Evolutionary conservation across 2,329 filamentous ascomycete genomes (phyloP).

Genomic region (Pseudogymnoascus sp.): DNA sequence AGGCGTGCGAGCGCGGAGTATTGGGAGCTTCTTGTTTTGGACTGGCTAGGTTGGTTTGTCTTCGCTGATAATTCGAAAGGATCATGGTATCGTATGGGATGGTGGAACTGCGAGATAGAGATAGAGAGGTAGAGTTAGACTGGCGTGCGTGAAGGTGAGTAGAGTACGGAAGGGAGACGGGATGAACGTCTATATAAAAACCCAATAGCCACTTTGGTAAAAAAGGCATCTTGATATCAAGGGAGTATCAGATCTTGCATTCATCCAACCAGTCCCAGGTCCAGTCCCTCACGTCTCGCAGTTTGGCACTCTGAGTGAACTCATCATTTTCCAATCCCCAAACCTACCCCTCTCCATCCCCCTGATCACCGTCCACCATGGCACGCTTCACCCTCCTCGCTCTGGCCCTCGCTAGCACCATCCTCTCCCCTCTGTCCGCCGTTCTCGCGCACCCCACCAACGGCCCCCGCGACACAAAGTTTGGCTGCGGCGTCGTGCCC

Average conservation of each 20-base stretch:
- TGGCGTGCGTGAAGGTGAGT: not conserved
- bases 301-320: not conserved
- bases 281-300: not conserved
- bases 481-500: constrained; percentile 17
- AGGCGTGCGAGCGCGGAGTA: not conserved
- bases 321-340: not conserved
- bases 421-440: constrained; percentile 8
- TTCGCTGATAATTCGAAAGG: not conserved
- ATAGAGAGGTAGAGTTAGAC: not conserved
- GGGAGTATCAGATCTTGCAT: not conserved
- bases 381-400: constrained; percentile 16
- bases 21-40: constrained; percentile 2
- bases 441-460: constrained; percentile 14
- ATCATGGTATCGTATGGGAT: not conserved
- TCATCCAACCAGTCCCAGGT: not conserved
- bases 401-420: constrained; percentile 13
- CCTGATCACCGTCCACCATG: not conserved
- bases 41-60: not conserved
- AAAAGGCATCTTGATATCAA: not conserved
- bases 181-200: not conserved
- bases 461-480: constrained; percentile 9
- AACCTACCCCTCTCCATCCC: not conserved
- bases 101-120: not conserved
- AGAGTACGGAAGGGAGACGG: not conserved
- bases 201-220: not conserved